These are phyloP conservation scores for Amphibolis antarctica DNA, from an alignment of 106 monocot genomes.

Conservation along the genomic window DNA sequence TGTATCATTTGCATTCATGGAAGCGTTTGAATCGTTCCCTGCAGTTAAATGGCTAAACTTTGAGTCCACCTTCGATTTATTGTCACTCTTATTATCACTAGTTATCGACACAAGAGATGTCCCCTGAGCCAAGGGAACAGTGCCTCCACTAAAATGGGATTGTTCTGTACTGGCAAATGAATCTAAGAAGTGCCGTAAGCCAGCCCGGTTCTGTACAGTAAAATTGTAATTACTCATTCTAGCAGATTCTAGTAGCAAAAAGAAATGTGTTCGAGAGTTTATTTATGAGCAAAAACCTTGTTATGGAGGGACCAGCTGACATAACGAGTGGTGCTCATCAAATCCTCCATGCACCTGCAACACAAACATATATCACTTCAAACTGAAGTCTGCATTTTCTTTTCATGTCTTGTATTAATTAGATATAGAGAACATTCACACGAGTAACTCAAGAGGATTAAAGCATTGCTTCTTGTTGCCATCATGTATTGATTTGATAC, in stretches of 20 bases:
- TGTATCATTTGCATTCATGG: conserved; percentile 39
- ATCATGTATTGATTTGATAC: too few relatives aligned
- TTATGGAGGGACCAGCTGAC: conserved; percentile 95
- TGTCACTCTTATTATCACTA: conserved; percentile 46
- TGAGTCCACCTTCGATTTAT: conserved; percentile 35
- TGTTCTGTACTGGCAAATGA: conserved; percentile 52
- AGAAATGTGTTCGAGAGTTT: not conserved
- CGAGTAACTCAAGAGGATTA: too few relatives aligned
- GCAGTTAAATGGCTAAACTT: conserved; percentile 16
- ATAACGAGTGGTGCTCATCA: conserved; percentile 88
- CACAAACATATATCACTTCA: not conserved
- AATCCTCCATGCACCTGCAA: conserved; percentile 92
- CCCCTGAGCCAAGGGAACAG: conserved; percentile 13
- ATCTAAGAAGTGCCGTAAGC: conserved; percentile 79
- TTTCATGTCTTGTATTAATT: too few relatives aligned
- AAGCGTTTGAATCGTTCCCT: conserved; percentile 24
- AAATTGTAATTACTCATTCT: not conserved
- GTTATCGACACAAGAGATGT: conserved; percentile 10
- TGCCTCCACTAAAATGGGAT: conserved; percentile 14
- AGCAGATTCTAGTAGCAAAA: not conserved
- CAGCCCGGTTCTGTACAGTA: conserved; percentile 65
- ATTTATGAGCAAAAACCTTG: conserved; percentile 31
- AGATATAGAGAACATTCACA: too few relatives aligned
- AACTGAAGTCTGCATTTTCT: not conserved
- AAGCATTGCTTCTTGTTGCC: too few relatives aligned